These are phyloP conservation scores for Cyclanthera cordifolia DNA, from an alignment of 306 rosid species.

Conservation along the genomic window DNA sequence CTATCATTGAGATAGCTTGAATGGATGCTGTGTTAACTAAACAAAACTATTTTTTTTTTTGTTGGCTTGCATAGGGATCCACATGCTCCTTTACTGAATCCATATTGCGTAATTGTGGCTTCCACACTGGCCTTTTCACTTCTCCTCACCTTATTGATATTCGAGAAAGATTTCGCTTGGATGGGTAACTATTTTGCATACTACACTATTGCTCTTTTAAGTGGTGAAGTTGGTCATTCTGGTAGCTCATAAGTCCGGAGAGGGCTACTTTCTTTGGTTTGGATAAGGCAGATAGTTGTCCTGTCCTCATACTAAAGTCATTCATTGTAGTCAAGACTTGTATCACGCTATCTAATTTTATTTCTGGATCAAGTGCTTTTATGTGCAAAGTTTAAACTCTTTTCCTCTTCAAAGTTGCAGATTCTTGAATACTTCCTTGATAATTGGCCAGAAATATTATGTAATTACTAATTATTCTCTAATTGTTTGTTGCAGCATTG, in stretches of 20 bases:
- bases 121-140: conserved; percentile 86
- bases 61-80: conserved; percentile 55
- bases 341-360: not conserved
- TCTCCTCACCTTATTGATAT: conserved; percentile 96
- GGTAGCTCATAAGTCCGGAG: not conserved
- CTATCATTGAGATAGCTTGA: conserved; percentile 7
- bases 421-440: not conserved
- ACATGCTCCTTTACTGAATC: conserved; percentile 89
- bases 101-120: conserved; percentile 73
- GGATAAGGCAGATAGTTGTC: not conserved
- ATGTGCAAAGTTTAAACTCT: not conserved
- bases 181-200: conserved; percentile 55
- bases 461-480: not conserved
- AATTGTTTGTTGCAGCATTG: conserved; percentile 40
- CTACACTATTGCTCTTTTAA: not conserved
- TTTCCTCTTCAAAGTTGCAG: not conserved
- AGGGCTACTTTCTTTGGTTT: not conserved
- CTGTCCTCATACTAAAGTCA: not conserved
- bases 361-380: not conserved
- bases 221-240: not conserved
- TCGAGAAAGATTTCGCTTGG: conserved; percentile 77
- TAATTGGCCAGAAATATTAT: not conserved
- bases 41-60: conserved; percentile 12
- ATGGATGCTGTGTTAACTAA: conserved; percentile 13
- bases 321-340: not conserved